Evolutionary conservation across 352 stramenopile species (phyloP).

Genomic region (Phytopythium boreale): DNA sequence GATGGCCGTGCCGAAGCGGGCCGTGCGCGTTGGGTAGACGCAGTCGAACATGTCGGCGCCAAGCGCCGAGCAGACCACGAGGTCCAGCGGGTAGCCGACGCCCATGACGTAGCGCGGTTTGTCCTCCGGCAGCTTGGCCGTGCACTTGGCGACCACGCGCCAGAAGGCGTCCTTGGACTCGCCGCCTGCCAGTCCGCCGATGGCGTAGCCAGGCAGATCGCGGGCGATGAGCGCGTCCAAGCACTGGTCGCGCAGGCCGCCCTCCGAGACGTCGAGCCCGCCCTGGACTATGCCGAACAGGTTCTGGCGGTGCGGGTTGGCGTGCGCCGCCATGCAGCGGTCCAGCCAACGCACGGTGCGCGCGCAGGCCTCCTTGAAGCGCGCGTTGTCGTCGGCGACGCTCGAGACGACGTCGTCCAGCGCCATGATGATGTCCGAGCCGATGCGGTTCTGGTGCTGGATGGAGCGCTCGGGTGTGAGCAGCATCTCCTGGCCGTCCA

Average conservation of each 20-base stretch:
- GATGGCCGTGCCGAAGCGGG: constrained; percentile 94
- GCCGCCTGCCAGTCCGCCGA: constrained; percentile 93
- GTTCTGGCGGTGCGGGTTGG: constrained; percentile 86
- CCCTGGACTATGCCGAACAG: constrained; percentile 98
- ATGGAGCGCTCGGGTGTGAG: constrained; percentile 93
- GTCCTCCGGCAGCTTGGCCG: constrained; percentile 80
- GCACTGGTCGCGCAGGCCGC: constrained; percentile 93
- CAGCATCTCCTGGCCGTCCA: constrained; percentile 89
- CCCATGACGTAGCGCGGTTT: constrained; percentile 98
- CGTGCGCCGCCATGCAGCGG: constrained; percentile 92
- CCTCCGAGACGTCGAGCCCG: constrained; percentile 88
- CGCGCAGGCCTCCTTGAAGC: constrained; percentile 91
- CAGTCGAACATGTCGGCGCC: constrained; percentile 98
- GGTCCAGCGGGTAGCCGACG: constrained; percentile 96
- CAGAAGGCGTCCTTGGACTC: constrained; percentile 95
- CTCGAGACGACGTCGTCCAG: constrained; percentile 96
- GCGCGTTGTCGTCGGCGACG: constrained; percentile 78
- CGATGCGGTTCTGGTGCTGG: constrained; percentile 95
- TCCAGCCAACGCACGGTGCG: constrained; percentile 95
- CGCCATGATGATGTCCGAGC: constrained; percentile 98
- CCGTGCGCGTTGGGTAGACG: constrained; percentile 96
- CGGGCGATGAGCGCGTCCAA: constrained; percentile 86
- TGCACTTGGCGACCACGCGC: constrained; percentile 88
- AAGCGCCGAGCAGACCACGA: constrained; percentile 96
- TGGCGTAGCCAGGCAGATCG: constrained; percentile 91